Evolutionary conservation across 768 basidiomycete species (phyloP).

Genomic region (Pleurotus pulmonarius): DNA sequence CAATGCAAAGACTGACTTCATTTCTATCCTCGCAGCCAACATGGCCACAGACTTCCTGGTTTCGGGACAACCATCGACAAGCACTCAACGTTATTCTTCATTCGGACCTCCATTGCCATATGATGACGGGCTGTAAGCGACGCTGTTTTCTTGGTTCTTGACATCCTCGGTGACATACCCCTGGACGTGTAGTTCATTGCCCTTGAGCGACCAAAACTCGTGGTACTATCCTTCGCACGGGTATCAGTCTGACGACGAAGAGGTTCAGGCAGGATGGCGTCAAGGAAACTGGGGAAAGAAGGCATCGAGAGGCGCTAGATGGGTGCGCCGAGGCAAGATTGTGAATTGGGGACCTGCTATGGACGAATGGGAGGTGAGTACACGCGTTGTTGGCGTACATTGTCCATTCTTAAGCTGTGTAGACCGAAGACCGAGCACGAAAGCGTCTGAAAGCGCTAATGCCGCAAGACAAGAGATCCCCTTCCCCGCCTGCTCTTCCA

Average conservation of each 20-base stretch:
- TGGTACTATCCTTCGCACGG: constrained; percentile 88
- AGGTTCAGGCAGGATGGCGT: constrained; percentile 38
- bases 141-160: not conserved
- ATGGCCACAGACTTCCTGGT: constrained; percentile 4
- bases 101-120: not conserved
- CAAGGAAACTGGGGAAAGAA: constrained; percentile 87
- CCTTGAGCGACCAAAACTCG: constrained; percentile 67
- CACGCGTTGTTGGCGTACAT: not conserved
- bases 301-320: constrained; percentile 67
- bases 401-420: constrained; percentile 14
- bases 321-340: constrained; percentile 81
- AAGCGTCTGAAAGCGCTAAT: constrained; percentile 72
- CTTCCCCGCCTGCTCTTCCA: constrained; percentile 69
- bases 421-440: constrained; percentile 82
- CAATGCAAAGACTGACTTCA: not conserved
- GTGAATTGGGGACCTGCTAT: constrained; percentile 79
- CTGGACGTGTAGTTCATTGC: constrained; percentile 21
- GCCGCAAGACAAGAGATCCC: constrained; percentile 58
- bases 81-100: not conserved
- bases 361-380: constrained; percentile 81
- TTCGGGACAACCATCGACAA: constrained; percentile 8
- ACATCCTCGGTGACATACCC: not conserved
- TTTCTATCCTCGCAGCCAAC: not conserved
- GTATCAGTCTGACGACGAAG: constrained; percentile 62
- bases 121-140: not conserved